A percentile compares a stretch with the other conserved stretches of the same genome.
Conservation (phyloP, 306 rosid genomes). For the Malus sylvestris region DNA sequence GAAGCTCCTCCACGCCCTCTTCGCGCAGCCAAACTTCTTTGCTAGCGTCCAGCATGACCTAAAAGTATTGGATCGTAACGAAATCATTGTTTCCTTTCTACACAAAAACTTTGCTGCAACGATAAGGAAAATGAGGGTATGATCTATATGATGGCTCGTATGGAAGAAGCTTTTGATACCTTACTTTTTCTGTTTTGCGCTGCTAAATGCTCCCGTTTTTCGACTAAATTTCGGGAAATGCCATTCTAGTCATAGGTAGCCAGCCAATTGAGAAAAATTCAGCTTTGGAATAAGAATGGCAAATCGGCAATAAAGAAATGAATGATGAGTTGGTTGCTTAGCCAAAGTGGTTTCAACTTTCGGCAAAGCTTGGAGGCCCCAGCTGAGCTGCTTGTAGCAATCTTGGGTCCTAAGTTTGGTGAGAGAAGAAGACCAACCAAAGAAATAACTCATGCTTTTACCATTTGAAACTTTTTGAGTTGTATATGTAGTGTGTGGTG, state of each 20-base stretch:
- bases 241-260: neutral
- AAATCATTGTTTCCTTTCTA: neutral
- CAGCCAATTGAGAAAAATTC: neutral
- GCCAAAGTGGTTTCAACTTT: constrained; percentile 25
- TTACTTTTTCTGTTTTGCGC: neutral
- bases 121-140: neutral
- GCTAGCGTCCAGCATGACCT: constrained; percentile 37
- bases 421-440: constrained; percentile 20
- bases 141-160: neutral
- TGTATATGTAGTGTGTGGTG: constrained; percentile 19
- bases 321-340: constrained; percentile 3
- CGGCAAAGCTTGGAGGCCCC: constrained; percentile 39
- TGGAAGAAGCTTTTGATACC: neutral
- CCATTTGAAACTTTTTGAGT: neutral
- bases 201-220: neutral
- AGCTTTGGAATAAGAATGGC: neutral
- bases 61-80: neutral
- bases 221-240: neutral
- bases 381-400: constrained; percentile 7
- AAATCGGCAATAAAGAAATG: neutral
- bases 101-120: neutral
- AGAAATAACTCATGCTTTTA: neutral
- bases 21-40: constrained; percentile 54
- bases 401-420: constrained; percentile 52
- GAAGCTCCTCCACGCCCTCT: constrained; percentile 55